Conservation (phyloP, 129 eudicot species). For the sunflower (Helianthus annuus) region DNA sequence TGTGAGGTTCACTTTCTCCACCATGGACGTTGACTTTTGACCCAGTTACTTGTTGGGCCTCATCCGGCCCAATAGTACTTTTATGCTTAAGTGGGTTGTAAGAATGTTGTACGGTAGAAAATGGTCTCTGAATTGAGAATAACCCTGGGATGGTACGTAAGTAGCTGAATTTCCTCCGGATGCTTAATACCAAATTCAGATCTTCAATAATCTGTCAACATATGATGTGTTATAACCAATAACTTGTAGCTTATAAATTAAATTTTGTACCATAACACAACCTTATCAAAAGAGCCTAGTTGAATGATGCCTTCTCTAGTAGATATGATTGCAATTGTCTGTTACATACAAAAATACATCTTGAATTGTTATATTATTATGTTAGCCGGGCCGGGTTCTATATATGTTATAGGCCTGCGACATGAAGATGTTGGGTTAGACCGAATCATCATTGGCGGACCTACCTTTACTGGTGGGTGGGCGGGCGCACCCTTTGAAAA, state of each 20-base stretch:
- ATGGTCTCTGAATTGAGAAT: conserved; percentile 61
- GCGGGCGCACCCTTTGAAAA: too few species aligned
- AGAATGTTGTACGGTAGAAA: conserved; percentile 35
- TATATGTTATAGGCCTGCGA: not conserved
- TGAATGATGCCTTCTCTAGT: conserved; percentile 84
- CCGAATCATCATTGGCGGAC: too few species aligned
- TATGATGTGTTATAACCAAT: conserved; percentile 7
- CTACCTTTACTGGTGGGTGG: too few species aligned
- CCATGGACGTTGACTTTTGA: conserved; percentile 30
- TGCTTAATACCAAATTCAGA: conserved; percentile 65
- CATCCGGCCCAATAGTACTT: conserved; percentile 28
- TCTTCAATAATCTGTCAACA: conserved; percentile 60
- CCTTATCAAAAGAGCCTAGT: conserved; percentile 86
- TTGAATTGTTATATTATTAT: not conserved
- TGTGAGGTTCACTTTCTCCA: conserved; percentile 33
- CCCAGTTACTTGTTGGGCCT: conserved; percentile 42
- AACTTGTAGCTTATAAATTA: not conserved
- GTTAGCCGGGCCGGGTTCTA: not conserved
- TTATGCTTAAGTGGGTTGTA: conserved; percentile 33
- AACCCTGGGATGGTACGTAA: conserved; percentile 74
- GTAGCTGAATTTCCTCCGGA: conserved; percentile 74
- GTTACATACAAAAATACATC: conserved; percentile 8
- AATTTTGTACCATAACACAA: conserved; percentile 26
- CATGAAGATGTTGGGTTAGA: not conserved
- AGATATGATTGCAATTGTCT: conserved; percentile 83